Evolutionary conservation across 2,329 filamentous ascomycete species (phyloP).

Genomic region (Ceratocystis smalleyi): DNA sequence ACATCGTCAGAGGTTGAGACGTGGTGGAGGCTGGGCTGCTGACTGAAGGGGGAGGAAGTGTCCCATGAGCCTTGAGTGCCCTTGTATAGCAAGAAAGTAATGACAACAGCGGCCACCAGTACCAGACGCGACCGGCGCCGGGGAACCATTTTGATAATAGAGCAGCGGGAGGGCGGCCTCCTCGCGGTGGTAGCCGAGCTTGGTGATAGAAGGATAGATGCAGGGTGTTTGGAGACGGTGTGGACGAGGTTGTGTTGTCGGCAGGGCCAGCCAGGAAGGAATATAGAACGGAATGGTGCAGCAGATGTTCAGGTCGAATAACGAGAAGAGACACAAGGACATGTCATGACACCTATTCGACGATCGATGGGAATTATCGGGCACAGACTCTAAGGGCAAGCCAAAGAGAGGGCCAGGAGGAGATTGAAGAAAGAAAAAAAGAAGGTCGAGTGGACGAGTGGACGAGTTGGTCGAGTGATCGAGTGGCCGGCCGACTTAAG

Average conservation of each 20-base stretch:
- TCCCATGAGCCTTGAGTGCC: slow-evolving; percentile 27
- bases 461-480: background rate
- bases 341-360: background rate
- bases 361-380: background rate
- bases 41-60: slow-evolving; percentile 10
- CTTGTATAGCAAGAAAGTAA: slow-evolving; percentile 40
- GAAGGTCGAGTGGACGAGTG: no score
- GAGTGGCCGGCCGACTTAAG: background rate
- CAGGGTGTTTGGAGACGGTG: background rate
- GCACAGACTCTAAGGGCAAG: background rate
- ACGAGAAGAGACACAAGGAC: background rate
- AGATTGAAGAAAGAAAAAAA: background rate
- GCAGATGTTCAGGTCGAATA: background rate
- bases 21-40: background rate
- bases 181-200: background rate
- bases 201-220: background rate
- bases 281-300: background rate
- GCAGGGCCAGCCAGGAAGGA: background rate
- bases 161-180: background rate
- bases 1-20: background rate
- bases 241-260: background rate
- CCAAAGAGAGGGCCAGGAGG: background rate
- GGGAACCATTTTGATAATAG: slow-evolving; percentile 22
- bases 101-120: slow-evolving; percentile 37
- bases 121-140: slow-evolving; percentile 49